Evolutionary conservation across 179 eudicot genomes (phyloP), one percentile per base, ranked within the genome.

Genomic region (Patellifolia procumbens): DNA sequence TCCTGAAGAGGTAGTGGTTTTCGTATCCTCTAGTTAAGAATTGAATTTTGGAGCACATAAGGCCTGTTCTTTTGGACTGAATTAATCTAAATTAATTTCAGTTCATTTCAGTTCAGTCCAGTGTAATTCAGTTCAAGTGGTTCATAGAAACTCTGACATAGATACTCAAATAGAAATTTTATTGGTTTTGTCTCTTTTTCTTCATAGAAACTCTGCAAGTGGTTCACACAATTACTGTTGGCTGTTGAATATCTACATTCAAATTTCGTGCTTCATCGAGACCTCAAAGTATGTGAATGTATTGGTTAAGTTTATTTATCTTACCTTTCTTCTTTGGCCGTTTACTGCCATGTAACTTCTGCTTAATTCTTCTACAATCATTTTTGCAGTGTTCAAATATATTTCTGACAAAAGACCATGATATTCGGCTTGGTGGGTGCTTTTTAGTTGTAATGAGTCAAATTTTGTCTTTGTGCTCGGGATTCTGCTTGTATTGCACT

Each of bases 161-260:
- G n/a, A n/a, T n/a, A n/a, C n/a, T 48, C 5, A 73, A 48, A 24
- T 45, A 73, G 12, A 22, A 20, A 37, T 35, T 55, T 51, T 42
- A 56, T 28, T 63, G 31, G 19, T 55, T 58, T 56, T 24, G 46
- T 68, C 66, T 32, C 49, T 53, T 52, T 39, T 55, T 19, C 43
- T 73, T 87, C n/a, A n/a, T n/a, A 95, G 99, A 90, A 88, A 86
- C 90, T 95, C n/a, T 85, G 88, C 88, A 95, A 86, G 84, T 95
- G 99, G 97, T 95, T 87, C 76, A 78, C 97, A 56, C 97, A 95
- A 70, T 83, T 95, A 56, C 79, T 95, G 28, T 82, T 95, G 88
- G 99, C 97, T 2, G 99, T 95, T 24, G 99, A 95, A 60, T 95
- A 95, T 80, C 83, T 95, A 82, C 99, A 95, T 76, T 90, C 97